Percentiles rank a stretch among this genome's conserved stretches.
phyloP scores from a whole-genome alignment of 2,329 filamentous ascomycete species.

The Fusarium penzigii region DNA sequence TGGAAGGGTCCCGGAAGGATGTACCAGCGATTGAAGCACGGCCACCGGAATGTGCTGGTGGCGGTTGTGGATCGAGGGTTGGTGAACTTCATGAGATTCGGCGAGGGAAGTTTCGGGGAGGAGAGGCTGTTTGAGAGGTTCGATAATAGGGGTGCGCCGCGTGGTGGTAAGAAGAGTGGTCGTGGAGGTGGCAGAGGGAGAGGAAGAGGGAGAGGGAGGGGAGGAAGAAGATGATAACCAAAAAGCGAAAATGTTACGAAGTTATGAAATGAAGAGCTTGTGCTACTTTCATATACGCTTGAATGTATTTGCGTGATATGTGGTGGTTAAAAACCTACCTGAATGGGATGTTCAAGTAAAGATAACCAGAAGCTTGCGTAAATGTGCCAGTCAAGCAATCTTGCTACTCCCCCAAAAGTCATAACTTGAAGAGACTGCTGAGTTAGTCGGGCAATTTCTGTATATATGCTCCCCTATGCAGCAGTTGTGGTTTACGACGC shows the following conservation, averaged over 20 bases:
- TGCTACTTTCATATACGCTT: too few relatives aligned
- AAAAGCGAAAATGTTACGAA: constrained; percentile 1
- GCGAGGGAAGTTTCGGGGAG: constrained; percentile 76
- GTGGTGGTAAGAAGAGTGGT: constrained; percentile 44
- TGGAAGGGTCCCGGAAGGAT: constrained; percentile 50
- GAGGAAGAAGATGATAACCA: constrained; percentile 24
- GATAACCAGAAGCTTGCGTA: too few relatives aligned
- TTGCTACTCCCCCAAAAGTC: too few relatives aligned
- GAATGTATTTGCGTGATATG: too few relatives aligned
- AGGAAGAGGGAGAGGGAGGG: constrained; percentile 34
- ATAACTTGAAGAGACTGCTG: too few relatives aligned
- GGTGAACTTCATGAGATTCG: constrained; percentile 81
- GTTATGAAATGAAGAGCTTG: too few relatives aligned
- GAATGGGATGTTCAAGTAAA: too few relatives aligned
- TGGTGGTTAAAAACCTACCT: too few relatives aligned
- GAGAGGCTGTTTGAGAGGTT: constrained; percentile 70
- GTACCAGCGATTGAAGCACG: constrained; percentile 81
- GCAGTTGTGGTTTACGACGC: too few relatives aligned
- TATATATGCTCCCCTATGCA: too few relatives aligned
- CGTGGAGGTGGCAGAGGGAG: constrained; percentile 43
- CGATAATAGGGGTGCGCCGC: constrained; percentile 41
- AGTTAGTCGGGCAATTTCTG: too few relatives aligned
- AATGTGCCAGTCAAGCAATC: too few relatives aligned
- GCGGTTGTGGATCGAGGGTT: constrained; percentile 89
- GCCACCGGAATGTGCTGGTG: constrained; percentile 78